Conservation (phyloP, 306 rosid species). For the Astragalus membranaceus region DNA sequence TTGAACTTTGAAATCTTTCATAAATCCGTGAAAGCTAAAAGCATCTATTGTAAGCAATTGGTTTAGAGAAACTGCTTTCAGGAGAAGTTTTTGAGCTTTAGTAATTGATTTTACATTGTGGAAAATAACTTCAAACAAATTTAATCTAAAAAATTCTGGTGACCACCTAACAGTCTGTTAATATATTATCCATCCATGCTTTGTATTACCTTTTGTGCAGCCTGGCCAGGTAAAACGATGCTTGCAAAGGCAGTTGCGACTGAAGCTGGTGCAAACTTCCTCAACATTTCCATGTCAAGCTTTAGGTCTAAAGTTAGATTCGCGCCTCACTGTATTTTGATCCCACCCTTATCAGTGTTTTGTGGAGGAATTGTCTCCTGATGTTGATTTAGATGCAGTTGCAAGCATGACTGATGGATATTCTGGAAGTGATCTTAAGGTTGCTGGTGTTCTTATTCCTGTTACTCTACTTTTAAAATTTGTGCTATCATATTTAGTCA, state of each 20-base stretch:
- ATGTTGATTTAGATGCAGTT: slow-evolving; percentile 65
- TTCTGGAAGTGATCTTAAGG: slow-evolving; percentile 98
- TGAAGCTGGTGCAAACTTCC: slow-evolving; percentile 94
- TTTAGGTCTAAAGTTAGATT: slow-evolving; percentile 70
- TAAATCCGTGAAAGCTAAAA: slow-evolving; percentile 1
- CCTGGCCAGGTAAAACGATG: slow-evolving; percentile 98
- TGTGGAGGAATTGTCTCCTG: slow-evolving; percentile 66
- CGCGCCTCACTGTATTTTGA: not conserved
- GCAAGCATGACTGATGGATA: slow-evolving; percentile 89
- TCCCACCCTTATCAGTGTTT: slow-evolving; percentile 2
- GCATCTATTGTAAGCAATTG: not conserved
- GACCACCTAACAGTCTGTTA: not conserved
- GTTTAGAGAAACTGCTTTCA: no score
- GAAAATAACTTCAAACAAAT: no score
- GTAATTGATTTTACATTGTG: no score
- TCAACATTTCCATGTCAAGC: slow-evolving; percentile 94
- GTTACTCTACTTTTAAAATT: not conserved
- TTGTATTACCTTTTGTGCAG: slow-evolving; percentile 36
- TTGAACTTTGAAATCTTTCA: not conserved
- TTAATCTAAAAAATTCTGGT: not conserved
- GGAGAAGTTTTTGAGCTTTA: no score
- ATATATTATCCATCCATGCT: not conserved
- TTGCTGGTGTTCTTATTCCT: slow-evolving; percentile 22
- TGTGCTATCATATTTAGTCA: not conserved
- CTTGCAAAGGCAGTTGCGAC: slow-evolving; percentile 93